These are phyloP conservation scores for Amphibolis antarctica DNA, from an alignment of 106 monocot species.

Conservation along the genomic window DNA sequence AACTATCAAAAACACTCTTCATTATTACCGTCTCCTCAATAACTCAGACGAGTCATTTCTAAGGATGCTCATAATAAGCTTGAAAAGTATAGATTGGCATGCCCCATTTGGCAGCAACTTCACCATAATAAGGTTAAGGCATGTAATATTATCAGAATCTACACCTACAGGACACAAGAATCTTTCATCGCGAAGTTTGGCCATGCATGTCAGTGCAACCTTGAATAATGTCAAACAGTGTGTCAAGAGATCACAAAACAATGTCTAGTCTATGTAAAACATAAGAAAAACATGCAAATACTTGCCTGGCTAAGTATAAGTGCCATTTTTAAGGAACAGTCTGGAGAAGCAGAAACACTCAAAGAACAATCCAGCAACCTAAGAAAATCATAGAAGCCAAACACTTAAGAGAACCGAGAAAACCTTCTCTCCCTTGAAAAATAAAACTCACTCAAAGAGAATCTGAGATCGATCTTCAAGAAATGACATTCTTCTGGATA, in stretches of 20 bases:
- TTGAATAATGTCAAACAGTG: slow-evolving; percentile 12
- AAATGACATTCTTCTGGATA: slow-evolving; percentile 83
- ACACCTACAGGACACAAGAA: slow-evolving; percentile 57
- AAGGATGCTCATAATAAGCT: slow-evolving; percentile 76
- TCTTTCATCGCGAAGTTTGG: slow-evolving; percentile 85
- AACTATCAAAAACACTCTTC: background rate
- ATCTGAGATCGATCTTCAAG: slow-evolving; percentile 70
- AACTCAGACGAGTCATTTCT: slow-evolving; percentile 90
- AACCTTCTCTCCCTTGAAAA: background rate
- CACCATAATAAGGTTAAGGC: slow-evolving; percentile 62
- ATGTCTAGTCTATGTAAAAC: background rate
- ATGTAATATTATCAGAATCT: slow-evolving; percentile 76
- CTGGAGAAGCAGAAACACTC: slow-evolving; percentile 65
- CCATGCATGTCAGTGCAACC: slow-evolving; percentile 96
- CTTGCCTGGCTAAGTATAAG: slow-evolving; percentile 64
- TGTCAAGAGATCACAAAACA: background rate
- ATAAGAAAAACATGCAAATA: background rate
- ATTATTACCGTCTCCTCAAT: slow-evolving; percentile 68
- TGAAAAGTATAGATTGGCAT: slow-evolving; percentile 76
- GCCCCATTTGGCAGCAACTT: slow-evolving; percentile 81
- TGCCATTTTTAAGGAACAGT: slow-evolving; percentile 94
- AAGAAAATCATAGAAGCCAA: background rate
- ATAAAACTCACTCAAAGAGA: slow-evolving; percentile 60
- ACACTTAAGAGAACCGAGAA: background rate
- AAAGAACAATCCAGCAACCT: slow-evolving; percentile 86